Evolutionary conservation across 2,329 filamentous ascomycete genomes (phyloP).

Genomic region (Lachnum nothofagi): DNA sequence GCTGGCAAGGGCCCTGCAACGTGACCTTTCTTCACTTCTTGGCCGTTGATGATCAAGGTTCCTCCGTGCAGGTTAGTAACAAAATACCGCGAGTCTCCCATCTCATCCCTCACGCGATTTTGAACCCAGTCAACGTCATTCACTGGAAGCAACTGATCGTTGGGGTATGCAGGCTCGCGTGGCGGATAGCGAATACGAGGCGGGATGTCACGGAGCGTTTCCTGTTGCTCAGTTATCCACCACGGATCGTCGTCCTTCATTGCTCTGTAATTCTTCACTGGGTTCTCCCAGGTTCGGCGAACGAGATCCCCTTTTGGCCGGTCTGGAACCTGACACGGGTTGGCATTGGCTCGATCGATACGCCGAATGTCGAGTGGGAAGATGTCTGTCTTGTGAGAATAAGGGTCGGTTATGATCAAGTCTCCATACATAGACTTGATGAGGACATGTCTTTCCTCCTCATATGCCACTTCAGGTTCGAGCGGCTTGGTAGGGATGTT

Average conservation of each 20-base stretch:
- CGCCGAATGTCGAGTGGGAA: slow-evolving; percentile 31
- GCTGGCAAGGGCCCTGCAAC: slow-evolving; percentile 29
- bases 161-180: neutral
- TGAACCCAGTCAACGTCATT: slow-evolving; percentile 22
- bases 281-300: slow-evolving; percentile 11
- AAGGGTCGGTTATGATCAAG: neutral
- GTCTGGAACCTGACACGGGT: neutral
- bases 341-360: slow-evolving; percentile 1
- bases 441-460: slow-evolving; percentile 4
- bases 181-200: slow-evolving; percentile 20
- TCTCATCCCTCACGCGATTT: slow-evolving; percentile 19
- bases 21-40: slow-evolving; percentile 22
- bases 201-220: slow-evolving; percentile 17
- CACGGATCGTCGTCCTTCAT: slow-evolving; percentile 23
- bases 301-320: slow-evolving; percentile 2
- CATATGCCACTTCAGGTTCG: neutral
- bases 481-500: slow-evolving; percentile 25
- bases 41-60: slow-evolving; percentile 26
- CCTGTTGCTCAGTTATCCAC: slow-evolving; percentile 23
- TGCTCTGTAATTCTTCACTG: slow-evolving; percentile 1
- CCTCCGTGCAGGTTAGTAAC: slow-evolving; percentile 26
- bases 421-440: slow-evolving; percentile 11
- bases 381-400: slow-evolving; percentile 4
- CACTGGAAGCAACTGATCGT: slow-evolving; percentile 7
- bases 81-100: slow-evolving; percentile 22